Evolutionary conservation across 2,329 filamentous ascomycete genomes (phyloP).

Genomic region (Fusarium globosum): DNA sequence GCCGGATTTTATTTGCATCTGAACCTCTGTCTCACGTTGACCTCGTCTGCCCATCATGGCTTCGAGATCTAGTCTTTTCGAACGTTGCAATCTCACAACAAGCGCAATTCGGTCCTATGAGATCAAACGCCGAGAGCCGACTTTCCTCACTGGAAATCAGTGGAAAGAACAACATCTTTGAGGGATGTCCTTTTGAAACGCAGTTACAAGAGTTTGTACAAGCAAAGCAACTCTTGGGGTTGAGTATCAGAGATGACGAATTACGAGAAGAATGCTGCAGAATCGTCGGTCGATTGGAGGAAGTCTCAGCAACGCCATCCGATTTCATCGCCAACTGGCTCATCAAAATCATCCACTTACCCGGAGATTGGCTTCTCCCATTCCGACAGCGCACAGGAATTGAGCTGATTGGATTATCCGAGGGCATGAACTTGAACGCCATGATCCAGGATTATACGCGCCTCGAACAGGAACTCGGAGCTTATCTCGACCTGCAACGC

Average conservation of each 20-base stretch:
- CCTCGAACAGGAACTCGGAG: slow-evolving; percentile 28
- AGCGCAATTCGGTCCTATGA: slow-evolving; percentile 43
- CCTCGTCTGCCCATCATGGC: slow-evolving; percentile 19
- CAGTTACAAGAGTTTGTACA: slow-evolving; percentile 37
- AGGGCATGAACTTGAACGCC: slow-evolving; percentile 1
- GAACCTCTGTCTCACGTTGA: slow-evolving; percentile 3
- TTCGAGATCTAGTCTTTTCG: slow-evolving; percentile 37
- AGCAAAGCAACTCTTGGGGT: slow-evolving; percentile 6
- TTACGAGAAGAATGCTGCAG: slow-evolving; percentile 38
- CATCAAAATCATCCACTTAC: slow-evolving; percentile 30
- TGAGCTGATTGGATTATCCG: not conserved
- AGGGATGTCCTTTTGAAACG: slow-evolving; percentile 44
- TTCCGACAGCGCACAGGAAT: slow-evolving; percentile 37
- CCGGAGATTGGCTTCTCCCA: slow-evolving; percentile 30
- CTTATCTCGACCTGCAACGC: slow-evolving; percentile 31
- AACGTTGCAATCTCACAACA: slow-evolving; percentile 15
- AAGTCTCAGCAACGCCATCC: slow-evolving; percentile 31
- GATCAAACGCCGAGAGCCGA: slow-evolving; percentile 40
- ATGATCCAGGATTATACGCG: slow-evolving; percentile 40
- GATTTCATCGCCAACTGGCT: slow-evolving; percentile 45
- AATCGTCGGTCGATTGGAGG: slow-evolving; percentile 35
- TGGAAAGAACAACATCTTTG: slow-evolving; percentile 46
- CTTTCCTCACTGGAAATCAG: slow-evolving; percentile 42
- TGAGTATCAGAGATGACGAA: slow-evolving; percentile 28
- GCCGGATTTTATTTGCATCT: slow-evolving; percentile 26